These are phyloP conservation scores for Biancaea sappan DNA, from an alignment of 306 rosid genomes.

Conservation along the genomic window DNA sequence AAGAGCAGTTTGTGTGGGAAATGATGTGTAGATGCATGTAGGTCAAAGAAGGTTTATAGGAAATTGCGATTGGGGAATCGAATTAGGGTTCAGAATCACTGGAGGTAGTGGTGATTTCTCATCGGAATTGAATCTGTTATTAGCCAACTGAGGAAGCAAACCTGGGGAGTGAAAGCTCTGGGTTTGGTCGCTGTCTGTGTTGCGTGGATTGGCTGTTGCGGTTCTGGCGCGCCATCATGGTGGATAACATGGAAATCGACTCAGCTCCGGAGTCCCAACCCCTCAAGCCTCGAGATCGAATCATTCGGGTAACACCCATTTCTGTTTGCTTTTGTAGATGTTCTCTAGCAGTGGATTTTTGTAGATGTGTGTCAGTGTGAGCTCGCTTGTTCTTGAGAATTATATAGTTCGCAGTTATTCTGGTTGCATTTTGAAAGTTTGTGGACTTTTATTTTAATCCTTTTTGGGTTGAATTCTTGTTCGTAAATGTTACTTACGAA, in stretches of 20 bases:
- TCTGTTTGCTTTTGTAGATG: neutral
- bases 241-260: slow-evolving; percentile 73
- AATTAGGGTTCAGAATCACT: neutral
- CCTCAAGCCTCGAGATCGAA: slow-evolving; percentile 69
- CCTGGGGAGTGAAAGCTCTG: slow-evolving; percentile 67
- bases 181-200: slow-evolving; percentile 55
- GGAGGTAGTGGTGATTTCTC: neutral
- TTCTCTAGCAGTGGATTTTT: slow-evolving; percentile 8
- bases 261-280: slow-evolving; percentile 45
- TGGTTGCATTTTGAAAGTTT: neutral
- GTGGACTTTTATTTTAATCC: neutral
- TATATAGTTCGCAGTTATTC: neutral
- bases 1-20: neutral
- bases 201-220: slow-evolving; percentile 57
- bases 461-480: neutral
- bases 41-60: neutral
- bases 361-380: neutral
- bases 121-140: neutral
- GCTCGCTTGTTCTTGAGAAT: neutral
- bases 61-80: neutral
- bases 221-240: slow-evolving; percentile 54
- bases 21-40: neutral
- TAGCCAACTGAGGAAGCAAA: slow-evolving; percentile 34
- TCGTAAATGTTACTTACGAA: neutral
- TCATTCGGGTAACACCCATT: slow-evolving; percentile 55